Evolutionary conservation across 768 basidiomycete genomes (phyloP).

Genomic region (Albatrellus ellisii): DNA sequence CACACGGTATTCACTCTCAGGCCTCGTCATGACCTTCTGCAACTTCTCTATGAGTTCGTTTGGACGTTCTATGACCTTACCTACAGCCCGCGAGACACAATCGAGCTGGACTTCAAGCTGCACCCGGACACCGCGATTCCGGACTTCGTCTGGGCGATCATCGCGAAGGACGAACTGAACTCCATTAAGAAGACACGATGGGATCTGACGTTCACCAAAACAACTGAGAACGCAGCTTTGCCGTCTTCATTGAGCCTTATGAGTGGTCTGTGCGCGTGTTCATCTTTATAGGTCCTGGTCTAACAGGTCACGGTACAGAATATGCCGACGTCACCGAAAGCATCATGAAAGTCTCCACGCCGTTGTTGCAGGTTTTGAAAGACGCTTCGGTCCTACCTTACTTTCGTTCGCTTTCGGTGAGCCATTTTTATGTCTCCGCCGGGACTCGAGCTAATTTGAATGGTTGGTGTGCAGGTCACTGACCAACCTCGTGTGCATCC

Average conservation of each 20-base stretch:
- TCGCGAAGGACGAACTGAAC: slow-evolving; percentile 67
- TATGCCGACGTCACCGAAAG: slow-evolving; percentile 77
- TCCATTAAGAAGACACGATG: slow-evolving; percentile 61
- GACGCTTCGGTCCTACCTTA: slow-evolving; percentile 54
- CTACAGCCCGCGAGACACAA: slow-evolving; percentile 50
- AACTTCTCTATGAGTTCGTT: slow-evolving; percentile 44
- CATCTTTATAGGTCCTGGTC: not conserved
- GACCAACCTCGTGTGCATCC: slow-evolving; percentile 79
- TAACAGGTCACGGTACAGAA: slow-evolving; percentile 30
- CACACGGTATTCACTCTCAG: slow-evolving; percentile 69
- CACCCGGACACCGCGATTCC: slow-evolving; percentile 30
- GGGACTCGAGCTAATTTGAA: slow-evolving; percentile 4
- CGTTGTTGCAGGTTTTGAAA: slow-evolving; percentile 43
- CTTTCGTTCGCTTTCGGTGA: slow-evolving; percentile 77
- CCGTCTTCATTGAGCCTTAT: slow-evolving; percentile 58
- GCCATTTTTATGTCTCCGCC: slow-evolving; percentile 17
- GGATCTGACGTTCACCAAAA: slow-evolving; percentile 86
- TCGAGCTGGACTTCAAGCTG: slow-evolving; percentile 75
- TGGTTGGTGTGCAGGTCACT: slow-evolving; percentile 38
- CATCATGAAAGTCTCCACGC: slow-evolving; percentile 47
- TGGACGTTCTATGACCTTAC: slow-evolving; percentile 66
- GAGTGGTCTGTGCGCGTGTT: slow-evolving; percentile 42
- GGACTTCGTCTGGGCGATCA: slow-evolving; percentile 76
- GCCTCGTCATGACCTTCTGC: slow-evolving; percentile 76
- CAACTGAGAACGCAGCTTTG: slow-evolving; percentile 48